These are phyloP conservation scores for Penicillium occitanis DNA, from an alignment of 2,329 filamentous ascomycete species.

Conservation along the genomic window DNA sequence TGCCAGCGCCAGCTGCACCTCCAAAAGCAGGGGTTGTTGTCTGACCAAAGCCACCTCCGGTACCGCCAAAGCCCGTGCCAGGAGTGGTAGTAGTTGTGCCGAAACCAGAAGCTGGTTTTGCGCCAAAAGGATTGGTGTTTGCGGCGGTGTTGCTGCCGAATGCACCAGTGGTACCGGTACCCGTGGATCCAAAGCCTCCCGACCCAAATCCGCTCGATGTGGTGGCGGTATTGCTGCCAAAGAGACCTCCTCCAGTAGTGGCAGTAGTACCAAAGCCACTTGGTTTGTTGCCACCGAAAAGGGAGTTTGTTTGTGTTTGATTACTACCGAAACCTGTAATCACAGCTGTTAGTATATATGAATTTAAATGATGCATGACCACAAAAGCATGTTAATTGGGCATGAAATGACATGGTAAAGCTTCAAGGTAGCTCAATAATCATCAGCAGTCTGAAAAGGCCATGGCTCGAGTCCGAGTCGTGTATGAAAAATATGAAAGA, in stretches of 20 bases:
- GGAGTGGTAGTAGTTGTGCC: slow-evolving; percentile 25
- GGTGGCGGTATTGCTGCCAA: slow-evolving; percentile 37
- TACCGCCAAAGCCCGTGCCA: slow-evolving; percentile 30
- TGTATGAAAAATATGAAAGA: neutral
- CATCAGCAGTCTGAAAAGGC: slow-evolving; percentile 3
- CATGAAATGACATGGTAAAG: neutral
- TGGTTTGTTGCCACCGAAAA: slow-evolving; percentile 21
- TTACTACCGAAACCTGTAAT: slow-evolving; percentile 40
- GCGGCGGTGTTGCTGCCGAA: slow-evolving; percentile 27
- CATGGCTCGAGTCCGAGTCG: neutral
- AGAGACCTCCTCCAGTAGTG: slow-evolving; percentile 28
- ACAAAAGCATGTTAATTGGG: neutral
- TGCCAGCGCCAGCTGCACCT: slow-evolving; percentile 42
- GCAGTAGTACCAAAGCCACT: slow-evolving; percentile 19
- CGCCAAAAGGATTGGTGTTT: slow-evolving; percentile 26
- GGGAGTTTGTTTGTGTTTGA: slow-evolving; percentile 33
- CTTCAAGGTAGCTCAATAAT: slow-evolving; percentile 7
- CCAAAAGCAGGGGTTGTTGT: slow-evolving; percentile 35
- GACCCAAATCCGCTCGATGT: slow-evolving; percentile 40
- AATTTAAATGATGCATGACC: too few relatives aligned
- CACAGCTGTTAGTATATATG: slow-evolving; percentile 21
- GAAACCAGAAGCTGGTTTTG: slow-evolving; percentile 33
- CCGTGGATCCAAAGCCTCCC: slow-evolving; percentile 32
- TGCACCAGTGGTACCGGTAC: slow-evolving; percentile 25
- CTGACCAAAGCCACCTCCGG: slow-evolving; percentile 27